phyloP scores from a whole-genome alignment of 2,329 filamentous ascomycete genomes.

The Diaporthe nobilis region DNA sequence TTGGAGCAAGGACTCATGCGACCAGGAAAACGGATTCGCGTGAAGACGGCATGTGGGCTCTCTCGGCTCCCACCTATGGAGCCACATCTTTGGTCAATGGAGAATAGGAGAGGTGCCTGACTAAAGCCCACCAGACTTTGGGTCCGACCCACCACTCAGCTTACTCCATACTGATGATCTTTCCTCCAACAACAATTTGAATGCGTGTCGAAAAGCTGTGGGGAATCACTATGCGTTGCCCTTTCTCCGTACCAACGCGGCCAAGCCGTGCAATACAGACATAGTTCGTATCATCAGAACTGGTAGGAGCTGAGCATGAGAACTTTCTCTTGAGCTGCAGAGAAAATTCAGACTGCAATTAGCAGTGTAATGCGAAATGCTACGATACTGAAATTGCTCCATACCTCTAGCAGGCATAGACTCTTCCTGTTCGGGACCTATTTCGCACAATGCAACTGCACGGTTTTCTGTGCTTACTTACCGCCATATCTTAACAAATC shows the following conservation, averaged over 20 bases:
- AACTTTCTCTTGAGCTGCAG: background rate
- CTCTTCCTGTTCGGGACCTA: rapidly evolving
- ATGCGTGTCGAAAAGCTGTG: background rate
- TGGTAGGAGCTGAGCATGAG: background rate
- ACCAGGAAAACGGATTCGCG: background rate
- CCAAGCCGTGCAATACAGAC: background rate
- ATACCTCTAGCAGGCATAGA: background rate
- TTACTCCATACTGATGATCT: conserved; percentile 16
- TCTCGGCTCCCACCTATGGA: background rate
- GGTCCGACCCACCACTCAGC: conserved; percentile 24
- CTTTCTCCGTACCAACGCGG: background rate
- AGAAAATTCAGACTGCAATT: background rate
- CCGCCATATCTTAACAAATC: background rate
- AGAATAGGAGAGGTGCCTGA: conserved; percentile 21
- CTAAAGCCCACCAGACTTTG: background rate
- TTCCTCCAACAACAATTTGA: background rate
- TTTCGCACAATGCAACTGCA: background rate
- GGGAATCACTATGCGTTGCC: background rate
- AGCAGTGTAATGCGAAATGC: background rate
- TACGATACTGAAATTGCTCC: background rate
- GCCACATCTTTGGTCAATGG: background rate
- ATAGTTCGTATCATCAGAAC: background rate
- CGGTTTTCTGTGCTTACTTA: background rate
- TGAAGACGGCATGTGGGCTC: background rate
- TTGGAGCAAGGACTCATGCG: background rate